Evolutionary conservation across 2,329 filamentous ascomycete genomes (phyloP).

Genomic region (Daldinia sp.): DNA sequence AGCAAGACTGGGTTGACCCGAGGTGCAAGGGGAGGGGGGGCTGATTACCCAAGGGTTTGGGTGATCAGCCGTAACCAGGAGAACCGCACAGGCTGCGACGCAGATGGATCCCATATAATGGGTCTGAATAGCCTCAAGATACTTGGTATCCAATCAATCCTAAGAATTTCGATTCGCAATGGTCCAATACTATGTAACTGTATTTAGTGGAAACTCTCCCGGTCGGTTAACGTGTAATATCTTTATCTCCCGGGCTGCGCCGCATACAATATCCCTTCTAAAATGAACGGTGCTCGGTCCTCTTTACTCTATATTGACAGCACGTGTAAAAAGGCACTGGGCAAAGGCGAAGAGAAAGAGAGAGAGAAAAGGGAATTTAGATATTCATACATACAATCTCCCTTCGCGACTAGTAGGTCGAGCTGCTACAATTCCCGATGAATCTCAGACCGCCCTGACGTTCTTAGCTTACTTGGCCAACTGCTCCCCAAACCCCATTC

Average conservation of each 20-base stretch:
- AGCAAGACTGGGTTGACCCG: background rate
- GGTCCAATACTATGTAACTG: slow-evolving; percentile 2
- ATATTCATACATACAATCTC: background rate
- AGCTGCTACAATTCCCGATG: background rate
- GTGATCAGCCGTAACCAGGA: background rate
- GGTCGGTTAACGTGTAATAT: background rate
- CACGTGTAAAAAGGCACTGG: background rate
- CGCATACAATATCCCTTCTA: slow-evolving; percentile 3
- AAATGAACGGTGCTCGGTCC: background rate
- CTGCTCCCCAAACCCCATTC: background rate
- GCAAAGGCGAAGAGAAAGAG: background rate
- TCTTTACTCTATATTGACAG: slow-evolving; percentile 5
- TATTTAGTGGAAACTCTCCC: slow-evolving; percentile 2
- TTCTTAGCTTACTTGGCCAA: background rate
- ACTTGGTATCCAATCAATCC: slow-evolving; percentile 4
- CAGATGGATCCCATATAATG: background rate
- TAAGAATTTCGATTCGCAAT: background rate
- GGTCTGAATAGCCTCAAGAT: background rate
- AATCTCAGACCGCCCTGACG: background rate
- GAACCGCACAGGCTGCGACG: background rate
- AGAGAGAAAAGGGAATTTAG: background rate
- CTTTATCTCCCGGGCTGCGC: background rate
- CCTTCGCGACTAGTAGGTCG: background rate
- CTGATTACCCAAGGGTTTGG: background rate
- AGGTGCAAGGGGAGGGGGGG: background rate